A percentile compares a stretch with the other conserved stretches of the same genome.
phyloP scores from a whole-genome alignment of 441 rosid genomes.

The Erysimum cheiri region DNA sequence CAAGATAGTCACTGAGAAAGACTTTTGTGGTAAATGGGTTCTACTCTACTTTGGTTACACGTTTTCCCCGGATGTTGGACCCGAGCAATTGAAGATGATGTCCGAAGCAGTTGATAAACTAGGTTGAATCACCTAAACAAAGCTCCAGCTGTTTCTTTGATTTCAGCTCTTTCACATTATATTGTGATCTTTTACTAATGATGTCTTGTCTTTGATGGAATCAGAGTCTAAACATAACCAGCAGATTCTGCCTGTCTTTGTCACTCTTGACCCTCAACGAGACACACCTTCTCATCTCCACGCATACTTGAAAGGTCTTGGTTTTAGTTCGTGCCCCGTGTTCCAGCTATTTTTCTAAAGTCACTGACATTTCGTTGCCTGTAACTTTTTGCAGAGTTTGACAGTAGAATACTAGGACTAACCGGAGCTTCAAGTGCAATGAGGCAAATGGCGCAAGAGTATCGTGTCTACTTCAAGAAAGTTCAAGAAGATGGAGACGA shows the following conservation, averaged over 20 bases:
- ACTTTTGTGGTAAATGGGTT: conserved; percentile 75
- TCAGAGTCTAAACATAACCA: conserved; percentile 60
- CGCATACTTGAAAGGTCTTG: conserved; percentile 78
- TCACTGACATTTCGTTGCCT: conserved; percentile 16
- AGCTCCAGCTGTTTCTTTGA: background rate
- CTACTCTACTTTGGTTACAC: conserved; percentile 88
- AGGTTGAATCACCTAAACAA: conserved; percentile 56
- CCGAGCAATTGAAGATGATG: conserved; percentile 65
- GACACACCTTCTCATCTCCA: conserved; percentile 76
- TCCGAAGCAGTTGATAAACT: conserved; percentile 58
- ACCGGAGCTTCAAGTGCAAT: conserved; percentile 68
- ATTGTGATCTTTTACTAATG: background rate
- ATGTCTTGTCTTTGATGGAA: conserved; percentile 40
- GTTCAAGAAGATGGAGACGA: conserved; percentile 87
- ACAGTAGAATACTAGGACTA: conserved; percentile 70
- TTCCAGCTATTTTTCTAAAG: background rate
- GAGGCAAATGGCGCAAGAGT: conserved; percentile 89
- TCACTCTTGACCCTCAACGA: conserved; percentile 89
- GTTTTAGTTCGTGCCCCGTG: background rate
- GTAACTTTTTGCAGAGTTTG: conserved; percentile 63
- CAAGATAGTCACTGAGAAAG: conserved; percentile 55
- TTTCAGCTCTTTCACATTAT: background rate
- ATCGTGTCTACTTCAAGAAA: conserved; percentile 79
- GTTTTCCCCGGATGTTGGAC: conserved; percentile 89
- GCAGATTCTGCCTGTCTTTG: conserved; percentile 75